phyloP scores from a whole-genome alignment of 176 grass and related monocot species.

The Aegilops tauschii region DNA sequence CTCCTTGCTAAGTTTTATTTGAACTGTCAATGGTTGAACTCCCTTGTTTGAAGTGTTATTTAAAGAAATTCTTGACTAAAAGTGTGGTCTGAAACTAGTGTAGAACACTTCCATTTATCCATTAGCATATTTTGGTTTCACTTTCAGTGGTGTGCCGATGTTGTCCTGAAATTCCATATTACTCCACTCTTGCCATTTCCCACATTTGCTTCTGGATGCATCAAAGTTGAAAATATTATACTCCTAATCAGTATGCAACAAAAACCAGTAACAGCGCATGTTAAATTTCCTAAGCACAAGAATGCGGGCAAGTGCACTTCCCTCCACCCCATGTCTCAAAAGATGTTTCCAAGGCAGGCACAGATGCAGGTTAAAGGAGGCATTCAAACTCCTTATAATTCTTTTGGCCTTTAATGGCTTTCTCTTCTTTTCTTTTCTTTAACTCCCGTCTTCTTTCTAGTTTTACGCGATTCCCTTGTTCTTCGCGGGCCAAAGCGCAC shows the following conservation, averaged over 20 bases:
- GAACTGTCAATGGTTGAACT: not conserved
- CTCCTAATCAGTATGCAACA: not conserved
- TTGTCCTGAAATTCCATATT: not conserved
- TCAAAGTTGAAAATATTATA: not conserved
- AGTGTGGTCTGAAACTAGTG: slow-evolving; percentile 17
- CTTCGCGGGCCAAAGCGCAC: slow-evolving; percentile 44
- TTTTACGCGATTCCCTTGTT: slow-evolving; percentile 74
- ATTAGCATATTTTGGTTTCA: not conserved
- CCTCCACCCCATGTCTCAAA: slow-evolving; percentile 70
- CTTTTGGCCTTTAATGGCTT: slow-evolving; percentile 76
- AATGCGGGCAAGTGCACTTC: slow-evolving; percentile 49
- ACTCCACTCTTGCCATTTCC: not conserved
- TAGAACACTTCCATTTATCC: not conserved
- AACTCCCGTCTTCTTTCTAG: slow-evolving; percentile 58
- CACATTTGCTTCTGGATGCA: not conserved
- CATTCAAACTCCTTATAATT: slow-evolving; percentile 78
- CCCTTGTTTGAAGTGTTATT: not conserved
- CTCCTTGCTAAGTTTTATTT: not conserved
- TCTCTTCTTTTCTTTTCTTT: slow-evolving; percentile 85
- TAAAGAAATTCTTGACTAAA: not conserved
- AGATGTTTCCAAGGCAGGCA: slow-evolving; percentile 66
- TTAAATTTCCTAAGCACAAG: slow-evolving; percentile 42
- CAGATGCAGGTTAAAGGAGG: slow-evolving; percentile 53
- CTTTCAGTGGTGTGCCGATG: not conserved
- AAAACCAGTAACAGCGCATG: slow-evolving; percentile 26